These are phyloP conservation scores for Microbotryomycetes sp. DNA, from an alignment of 1,284 basidiomycete genomes.

Conservation along the genomic window DNA sequence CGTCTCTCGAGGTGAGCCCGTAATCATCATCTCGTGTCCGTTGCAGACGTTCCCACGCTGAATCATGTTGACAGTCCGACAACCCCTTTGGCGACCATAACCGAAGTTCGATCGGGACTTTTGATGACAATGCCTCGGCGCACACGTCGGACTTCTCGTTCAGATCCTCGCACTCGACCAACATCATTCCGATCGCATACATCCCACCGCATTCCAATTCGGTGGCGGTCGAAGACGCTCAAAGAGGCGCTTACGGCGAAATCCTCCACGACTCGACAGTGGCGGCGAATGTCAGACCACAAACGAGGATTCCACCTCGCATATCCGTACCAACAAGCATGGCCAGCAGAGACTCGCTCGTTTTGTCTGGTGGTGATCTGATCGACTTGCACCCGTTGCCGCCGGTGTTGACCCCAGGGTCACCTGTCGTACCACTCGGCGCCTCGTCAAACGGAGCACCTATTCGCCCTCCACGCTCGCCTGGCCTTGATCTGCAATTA, in stretches of 20 bases:
- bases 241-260: constrained; percentile 19
- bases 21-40: neutral
- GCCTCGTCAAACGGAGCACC: constrained; percentile 30
- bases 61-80: constrained; percentile 16
- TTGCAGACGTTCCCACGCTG: neutral
- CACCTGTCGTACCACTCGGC: constrained; percentile 31
- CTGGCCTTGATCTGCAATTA: constrained; percentile 36
- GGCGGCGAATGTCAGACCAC: neutral
- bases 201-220: constrained; percentile 37
- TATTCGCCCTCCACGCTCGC: constrained; percentile 36
- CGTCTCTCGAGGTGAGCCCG: constrained; percentile 7
- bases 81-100: constrained; percentile 33
- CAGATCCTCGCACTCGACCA: constrained; percentile 38
- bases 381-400: constrained; percentile 27
- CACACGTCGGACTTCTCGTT: constrained; percentile 34
- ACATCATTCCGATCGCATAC: constrained; percentile 40
- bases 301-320: constrained; percentile 3
- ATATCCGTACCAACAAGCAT: constrained; percentile 25
- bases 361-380: constrained; percentile 23
- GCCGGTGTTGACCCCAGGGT: constrained; percentile 25
- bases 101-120: constrained; percentile 28
- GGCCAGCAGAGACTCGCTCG: constrained; percentile 28
- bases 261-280: neutral
- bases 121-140: constrained; percentile 21
- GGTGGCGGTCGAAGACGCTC: constrained; percentile 32